Conservation (phyloP, 345 rosid genomes). For the Corchorus olitorius region DNA sequence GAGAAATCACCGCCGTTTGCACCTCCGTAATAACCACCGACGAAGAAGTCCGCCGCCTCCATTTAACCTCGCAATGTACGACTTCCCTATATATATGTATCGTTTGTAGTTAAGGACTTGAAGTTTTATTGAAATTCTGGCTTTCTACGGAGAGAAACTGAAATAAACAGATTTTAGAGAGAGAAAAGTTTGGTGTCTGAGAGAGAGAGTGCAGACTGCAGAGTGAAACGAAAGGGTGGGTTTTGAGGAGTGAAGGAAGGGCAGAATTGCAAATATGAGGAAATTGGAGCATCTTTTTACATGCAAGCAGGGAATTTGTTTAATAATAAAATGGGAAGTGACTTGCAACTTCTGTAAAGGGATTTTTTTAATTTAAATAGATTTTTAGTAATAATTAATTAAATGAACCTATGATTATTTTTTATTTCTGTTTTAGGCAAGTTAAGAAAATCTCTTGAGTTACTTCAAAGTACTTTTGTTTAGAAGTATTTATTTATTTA, state of each 20-base stretch:
- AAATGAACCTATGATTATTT: background rate
- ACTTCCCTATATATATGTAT: background rate
- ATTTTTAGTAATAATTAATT: background rate
- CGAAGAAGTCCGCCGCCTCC: constrained; percentile 49
- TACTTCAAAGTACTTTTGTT: background rate
- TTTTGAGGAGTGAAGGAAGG: constrained; percentile 51
- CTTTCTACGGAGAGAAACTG: constrained; percentile 14
- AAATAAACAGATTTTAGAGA: background rate
- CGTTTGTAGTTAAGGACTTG: background rate
- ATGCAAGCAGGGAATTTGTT: constrained; percentile 19
- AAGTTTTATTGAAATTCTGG: background rate
- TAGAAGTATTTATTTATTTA: too few species aligned
- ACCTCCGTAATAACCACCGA: constrained; percentile 32
- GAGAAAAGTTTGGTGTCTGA: constrained; percentile 17
- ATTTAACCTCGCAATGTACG: constrained; percentile 18
- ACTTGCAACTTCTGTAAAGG: constrained; percentile 36
- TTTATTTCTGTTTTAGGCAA: background rate
- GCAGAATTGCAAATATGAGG: constrained; percentile 30
- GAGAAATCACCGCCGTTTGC: constrained; percentile 30
- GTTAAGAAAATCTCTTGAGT: constrained; percentile 1
- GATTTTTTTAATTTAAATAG: background rate
- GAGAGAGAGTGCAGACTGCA: constrained; percentile 22
- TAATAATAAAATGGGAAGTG: constrained; percentile 27
- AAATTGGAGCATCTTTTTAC: constrained; percentile 25
- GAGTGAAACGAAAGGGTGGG: constrained; percentile 28